Conservation (phyloP, 176 grass and related monocot genomes). For the Puya raimondii region DNA sequence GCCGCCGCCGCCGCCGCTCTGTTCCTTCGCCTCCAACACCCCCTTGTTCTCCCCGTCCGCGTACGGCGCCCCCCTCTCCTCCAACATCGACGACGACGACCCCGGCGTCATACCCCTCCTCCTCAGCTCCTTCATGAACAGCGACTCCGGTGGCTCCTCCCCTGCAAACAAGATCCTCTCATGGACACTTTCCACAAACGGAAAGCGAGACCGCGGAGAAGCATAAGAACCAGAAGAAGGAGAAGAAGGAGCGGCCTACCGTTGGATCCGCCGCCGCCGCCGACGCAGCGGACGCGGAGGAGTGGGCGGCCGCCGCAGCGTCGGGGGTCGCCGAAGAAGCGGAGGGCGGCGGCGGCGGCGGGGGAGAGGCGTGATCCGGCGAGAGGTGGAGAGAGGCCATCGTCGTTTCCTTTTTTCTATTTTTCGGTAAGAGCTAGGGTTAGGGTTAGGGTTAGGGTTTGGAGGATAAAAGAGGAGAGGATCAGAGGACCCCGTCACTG, state of each 20-base stretch:
- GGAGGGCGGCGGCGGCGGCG: background rate
- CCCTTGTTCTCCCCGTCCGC: too few relatives aligned
- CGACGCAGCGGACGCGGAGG: conserved; percentile 16
- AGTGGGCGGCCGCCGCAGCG: background rate
- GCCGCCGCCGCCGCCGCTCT: background rate
- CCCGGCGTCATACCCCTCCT: conserved; percentile 57
- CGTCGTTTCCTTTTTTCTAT: background rate
- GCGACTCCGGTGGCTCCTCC: conserved; percentile 53
- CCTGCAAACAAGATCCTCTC: conserved; percentile 11
- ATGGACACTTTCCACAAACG: background rate
- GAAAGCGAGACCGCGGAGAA: background rate
- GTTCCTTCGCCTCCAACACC: conserved; percentile 13
- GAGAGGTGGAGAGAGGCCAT: conserved; percentile 23
- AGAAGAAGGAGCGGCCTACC: conserved; percentile 2
- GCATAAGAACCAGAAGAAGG: background rate
- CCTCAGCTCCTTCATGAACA: conserved; percentile 80
- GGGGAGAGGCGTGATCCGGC: conserved; percentile 7
- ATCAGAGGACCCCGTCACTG: too few relatives aligned
- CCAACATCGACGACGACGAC: conserved; percentile 23
- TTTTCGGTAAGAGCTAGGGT: background rate
- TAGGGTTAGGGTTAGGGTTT: background rate
- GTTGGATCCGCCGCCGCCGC: conserved; percentile 14
- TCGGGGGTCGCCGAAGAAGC: conserved; percentile 2
- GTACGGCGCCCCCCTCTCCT: conserved; percentile 26
- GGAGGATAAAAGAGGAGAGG: too few relatives aligned